Conservation (phyloP, 768 basidiomycete species). For the Amanita inopinata region DNA sequence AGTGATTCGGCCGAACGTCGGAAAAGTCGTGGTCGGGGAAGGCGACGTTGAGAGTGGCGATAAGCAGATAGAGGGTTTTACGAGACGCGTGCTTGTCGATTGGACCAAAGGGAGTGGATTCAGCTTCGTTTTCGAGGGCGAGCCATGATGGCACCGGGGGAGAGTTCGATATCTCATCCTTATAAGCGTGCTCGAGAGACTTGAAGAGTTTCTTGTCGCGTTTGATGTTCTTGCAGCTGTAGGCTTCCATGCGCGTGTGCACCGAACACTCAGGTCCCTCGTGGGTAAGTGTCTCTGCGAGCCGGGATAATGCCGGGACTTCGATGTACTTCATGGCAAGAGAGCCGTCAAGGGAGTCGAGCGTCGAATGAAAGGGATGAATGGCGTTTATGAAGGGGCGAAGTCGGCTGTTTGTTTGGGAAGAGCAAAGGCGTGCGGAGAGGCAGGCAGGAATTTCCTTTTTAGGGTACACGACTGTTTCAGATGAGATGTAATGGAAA, state of each 20-base stretch:
- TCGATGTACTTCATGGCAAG: slow-evolving; percentile 82
- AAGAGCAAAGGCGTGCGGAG: not conserved
- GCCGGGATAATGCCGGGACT: slow-evolving; percentile 63
- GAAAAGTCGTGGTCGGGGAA: slow-evolving; percentile 98
- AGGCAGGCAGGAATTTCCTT: not conserved
- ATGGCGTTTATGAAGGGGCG: not conserved
- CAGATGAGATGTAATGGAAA: too few species aligned
- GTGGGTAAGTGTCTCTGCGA: slow-evolving; percentile 73
- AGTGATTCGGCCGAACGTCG: slow-evolving; percentile 82
- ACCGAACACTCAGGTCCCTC: slow-evolving; percentile 85
- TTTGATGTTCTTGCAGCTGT: slow-evolving; percentile 95
- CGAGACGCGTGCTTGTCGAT: slow-evolving; percentile 76
- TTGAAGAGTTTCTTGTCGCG: slow-evolving; percentile 96
- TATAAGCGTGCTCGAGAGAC: slow-evolving; percentile 80
- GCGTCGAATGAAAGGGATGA: slow-evolving; percentile 8
- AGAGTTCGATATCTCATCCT: slow-evolving; percentile 70
- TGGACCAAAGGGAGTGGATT: slow-evolving; percentile 84
- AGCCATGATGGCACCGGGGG: slow-evolving; percentile 81
- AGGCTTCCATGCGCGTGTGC: slow-evolving; percentile 90
- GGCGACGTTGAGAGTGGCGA: slow-evolving; percentile 92
- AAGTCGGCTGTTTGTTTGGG: not conserved
- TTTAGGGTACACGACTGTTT: not conserved
- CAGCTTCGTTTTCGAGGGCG: slow-evolving; percentile 56
- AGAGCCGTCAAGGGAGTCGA: slow-evolving; percentile 3
- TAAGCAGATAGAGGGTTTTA: slow-evolving; percentile 93